Conservation (phyloP, 441 rosid genomes). For the Bruguiera hainesii region DNA sequence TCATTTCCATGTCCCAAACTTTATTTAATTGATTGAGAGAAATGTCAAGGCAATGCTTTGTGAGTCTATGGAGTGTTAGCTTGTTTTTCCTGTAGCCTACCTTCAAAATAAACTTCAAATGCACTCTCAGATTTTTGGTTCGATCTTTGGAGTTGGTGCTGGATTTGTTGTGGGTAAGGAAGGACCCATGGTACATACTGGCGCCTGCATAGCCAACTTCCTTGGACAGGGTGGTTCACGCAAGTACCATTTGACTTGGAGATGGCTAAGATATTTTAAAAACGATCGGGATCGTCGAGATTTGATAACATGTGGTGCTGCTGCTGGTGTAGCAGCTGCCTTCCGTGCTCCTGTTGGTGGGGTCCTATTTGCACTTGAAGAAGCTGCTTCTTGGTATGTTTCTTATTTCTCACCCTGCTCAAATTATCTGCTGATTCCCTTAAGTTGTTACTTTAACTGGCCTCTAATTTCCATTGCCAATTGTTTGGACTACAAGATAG, state of each 20-base stretch:
- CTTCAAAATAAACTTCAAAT: neutral
- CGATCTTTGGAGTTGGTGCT: slow-evolving; percentile 84
- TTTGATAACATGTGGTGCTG: slow-evolving; percentile 93
- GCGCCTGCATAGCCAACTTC: slow-evolving; percentile 89
- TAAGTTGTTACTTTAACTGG: neutral
- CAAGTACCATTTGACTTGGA: slow-evolving; percentile 88
- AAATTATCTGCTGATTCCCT: neutral
- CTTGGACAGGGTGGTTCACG: slow-evolving; percentile 97
- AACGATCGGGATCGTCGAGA: slow-evolving; percentile 93
- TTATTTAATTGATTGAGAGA: no score
- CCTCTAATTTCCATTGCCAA: neutral
- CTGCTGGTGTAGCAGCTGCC: slow-evolving; percentile 99
- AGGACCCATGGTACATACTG: slow-evolving; percentile 99
- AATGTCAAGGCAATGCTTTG: no score
- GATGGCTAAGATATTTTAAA: slow-evolving; percentile 88
- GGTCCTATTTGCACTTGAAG: slow-evolving; percentile 95
- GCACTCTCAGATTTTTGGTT: slow-evolving; percentile 68
- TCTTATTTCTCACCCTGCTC: neutral
- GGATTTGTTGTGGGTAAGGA: slow-evolving; percentile 96
- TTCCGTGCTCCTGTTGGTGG: slow-evolving; percentile 99
- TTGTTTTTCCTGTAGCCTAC: neutral
- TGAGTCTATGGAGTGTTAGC: no score
- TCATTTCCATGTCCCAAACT: no score
- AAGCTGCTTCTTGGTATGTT: slow-evolving; percentile 87
- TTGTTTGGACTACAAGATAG: neutral